phyloP scores from a whole-genome alignment of 352 stramenopile species.

The Aphanomyces astaci region DNA sequence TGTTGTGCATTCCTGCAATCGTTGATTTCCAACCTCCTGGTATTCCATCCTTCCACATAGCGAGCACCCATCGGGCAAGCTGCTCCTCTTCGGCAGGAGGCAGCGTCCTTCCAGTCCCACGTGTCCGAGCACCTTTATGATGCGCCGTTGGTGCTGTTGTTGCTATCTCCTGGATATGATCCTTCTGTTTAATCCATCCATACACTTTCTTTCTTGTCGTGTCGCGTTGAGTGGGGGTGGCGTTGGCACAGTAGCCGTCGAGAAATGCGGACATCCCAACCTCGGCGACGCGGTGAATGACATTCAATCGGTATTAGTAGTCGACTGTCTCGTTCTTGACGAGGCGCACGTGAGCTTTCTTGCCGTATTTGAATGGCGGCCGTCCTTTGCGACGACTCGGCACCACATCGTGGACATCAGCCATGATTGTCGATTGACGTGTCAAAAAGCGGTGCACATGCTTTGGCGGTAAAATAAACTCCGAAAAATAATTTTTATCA shows the following conservation, averaged over 20 bases:
- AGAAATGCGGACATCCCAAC: neutral
- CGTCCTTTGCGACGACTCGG: too few species aligned
- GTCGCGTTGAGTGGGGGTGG: neutral
- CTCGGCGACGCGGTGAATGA: neutral
- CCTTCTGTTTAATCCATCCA: slow-evolving; percentile 6
- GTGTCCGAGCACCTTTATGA: neutral
- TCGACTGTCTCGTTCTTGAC: neutral
- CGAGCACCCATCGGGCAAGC: slow-evolving; percentile 27
- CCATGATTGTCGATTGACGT: too few species aligned
- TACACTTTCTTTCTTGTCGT: neutral
- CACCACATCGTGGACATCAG: too few species aligned
- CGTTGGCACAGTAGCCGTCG: neutral
- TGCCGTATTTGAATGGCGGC: too few species aligned
- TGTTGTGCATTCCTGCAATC: too few species aligned
- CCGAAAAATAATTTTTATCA: too few species aligned
- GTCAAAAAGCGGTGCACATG: too few species aligned
- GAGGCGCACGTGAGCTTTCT: neutral
- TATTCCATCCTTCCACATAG: slow-evolving; percentile 22
- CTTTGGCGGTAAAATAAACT: too few species aligned
- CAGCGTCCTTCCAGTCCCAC: slow-evolving; percentile 20
- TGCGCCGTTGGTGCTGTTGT: neutral
- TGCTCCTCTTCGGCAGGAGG: slow-evolving; percentile 17
- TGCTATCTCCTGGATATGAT: neutral
- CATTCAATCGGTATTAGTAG: neutral
- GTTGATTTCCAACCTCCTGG: too few species aligned